Evolutionary conservation across 2,329 filamentous ascomycete species (phyloP).

Genomic region (Ophiobolus disseminans): DNA sequence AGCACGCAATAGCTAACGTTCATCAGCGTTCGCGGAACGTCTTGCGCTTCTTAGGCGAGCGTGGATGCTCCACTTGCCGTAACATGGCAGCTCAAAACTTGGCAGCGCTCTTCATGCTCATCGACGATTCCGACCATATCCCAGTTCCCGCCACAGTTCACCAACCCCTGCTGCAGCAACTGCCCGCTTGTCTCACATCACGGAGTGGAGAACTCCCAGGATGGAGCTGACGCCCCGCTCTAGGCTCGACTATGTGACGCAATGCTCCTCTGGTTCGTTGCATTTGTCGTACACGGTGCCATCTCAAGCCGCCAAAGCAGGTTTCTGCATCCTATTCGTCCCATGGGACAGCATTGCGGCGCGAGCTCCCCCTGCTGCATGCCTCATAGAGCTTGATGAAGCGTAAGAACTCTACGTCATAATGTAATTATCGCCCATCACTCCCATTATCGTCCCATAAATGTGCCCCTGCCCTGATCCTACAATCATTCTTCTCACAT

Average conservation of each 20-base stretch:
- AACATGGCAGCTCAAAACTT: constrained; percentile 23
- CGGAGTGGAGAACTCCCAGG: constrained; percentile 30
- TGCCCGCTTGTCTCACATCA: constrained; percentile 37
- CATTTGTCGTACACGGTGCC: constrained; percentile 36
- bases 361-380: constrained; percentile 44
- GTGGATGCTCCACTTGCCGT: constrained; percentile 24
- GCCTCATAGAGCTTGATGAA: constrained; percentile 25
- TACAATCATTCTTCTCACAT: constrained; percentile 22
- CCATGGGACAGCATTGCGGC: constrained; percentile 34
- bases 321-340: constrained; percentile 41
- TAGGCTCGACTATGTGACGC: constrained; percentile 44
- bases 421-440: constrained; percentile 21
- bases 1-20: neutral
- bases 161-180: constrained; percentile 26
- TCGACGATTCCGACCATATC: constrained; percentile 40
- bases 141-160: constrained; percentile 40
- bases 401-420: constrained; percentile 45
- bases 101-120: constrained; percentile 30
- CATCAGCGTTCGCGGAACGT: neutral
- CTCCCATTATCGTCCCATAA: constrained; percentile 38
- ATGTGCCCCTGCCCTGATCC: constrained; percentile 31
- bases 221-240: constrained; percentile 44
- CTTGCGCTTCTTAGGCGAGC: neutral
- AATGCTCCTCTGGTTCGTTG: constrained; percentile 38
- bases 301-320: constrained; percentile 43